A percentile compares a stretch with the other conserved stretches of the same genome.
Conservation (phyloP, 805 yeast species). For the Isabelozyma rhagii region DNA sequence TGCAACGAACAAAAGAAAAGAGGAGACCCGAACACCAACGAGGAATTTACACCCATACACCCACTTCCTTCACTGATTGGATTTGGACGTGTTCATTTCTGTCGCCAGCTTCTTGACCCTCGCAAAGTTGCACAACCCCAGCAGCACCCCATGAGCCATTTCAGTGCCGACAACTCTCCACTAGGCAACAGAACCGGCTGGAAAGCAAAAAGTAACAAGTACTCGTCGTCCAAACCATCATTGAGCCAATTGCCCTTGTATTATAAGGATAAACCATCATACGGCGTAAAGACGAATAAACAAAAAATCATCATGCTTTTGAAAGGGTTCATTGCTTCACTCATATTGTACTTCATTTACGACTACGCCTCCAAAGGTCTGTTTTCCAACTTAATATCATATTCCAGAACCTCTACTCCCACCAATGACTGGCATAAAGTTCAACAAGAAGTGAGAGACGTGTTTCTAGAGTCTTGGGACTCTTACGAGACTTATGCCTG, state of each 20-base stretch:
- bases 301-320: slow-evolving; percentile 33
- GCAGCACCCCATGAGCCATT: background rate
- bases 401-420: slow-evolving; percentile 4
- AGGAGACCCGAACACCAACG: no score
- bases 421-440: slow-evolving; percentile 43
- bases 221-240: background rate
- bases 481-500: slow-evolving; percentile 74
- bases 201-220: slow-evolving; percentile 13
- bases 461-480: slow-evolving; percentile 73
- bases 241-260: slow-evolving; percentile 23
- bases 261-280: slow-evolving; percentile 32
- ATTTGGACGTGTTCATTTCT: no score
- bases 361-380: slow-evolving; percentile 7
- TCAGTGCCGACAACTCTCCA: slow-evolving; percentile 3
- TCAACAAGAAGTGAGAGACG: slow-evolving; percentile 59
- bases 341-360: slow-evolving; percentile 41
- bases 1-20: no score
- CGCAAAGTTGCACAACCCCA: no score
- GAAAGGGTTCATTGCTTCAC: slow-evolving; percentile 39
- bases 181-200: slow-evolving; percentile 12
- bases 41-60: no score
- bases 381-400: background rate
- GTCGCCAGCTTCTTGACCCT: no score
- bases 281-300: slow-evolving; percentile 2
- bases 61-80: no score